A percentile compares a stretch with the other conserved stretches of the same genome.
These are phyloP conservation scores for Leucogyrophana mollusca DNA, from an alignment of 768 basidiomycete species.

Conservation along the genomic window DNA sequence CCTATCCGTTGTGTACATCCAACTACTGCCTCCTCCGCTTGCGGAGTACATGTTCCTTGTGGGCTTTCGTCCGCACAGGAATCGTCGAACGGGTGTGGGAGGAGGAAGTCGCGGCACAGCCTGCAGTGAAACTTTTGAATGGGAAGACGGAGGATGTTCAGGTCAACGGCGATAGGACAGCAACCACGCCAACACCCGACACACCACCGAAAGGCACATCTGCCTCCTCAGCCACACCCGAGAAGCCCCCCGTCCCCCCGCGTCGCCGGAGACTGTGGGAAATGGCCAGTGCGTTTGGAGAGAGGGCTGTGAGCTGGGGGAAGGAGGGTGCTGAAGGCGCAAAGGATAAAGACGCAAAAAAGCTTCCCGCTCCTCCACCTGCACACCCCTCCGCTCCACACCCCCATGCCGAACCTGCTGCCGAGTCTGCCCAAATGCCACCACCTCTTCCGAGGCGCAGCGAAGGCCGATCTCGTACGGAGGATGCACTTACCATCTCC, in stretches of 20 bases:
- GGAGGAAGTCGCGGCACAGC: slow-evolving; percentile 54
- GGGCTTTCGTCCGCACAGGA: slow-evolving; percentile 83
- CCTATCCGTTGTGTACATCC: slow-evolving; percentile 72
- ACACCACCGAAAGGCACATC: not conserved
- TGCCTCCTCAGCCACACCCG: slow-evolving; percentile 13
- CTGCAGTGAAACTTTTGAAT: slow-evolving; percentile 6
- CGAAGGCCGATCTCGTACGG: slow-evolving; percentile 30
- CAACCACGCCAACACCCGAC: not conserved
- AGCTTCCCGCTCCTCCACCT: slow-evolving; percentile 20
- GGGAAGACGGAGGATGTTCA: slow-evolving; percentile 3
- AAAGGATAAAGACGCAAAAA: slow-evolving; percentile 34
- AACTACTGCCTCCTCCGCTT: slow-evolving; percentile 88
- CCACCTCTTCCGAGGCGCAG: slow-evolving; percentile 55
- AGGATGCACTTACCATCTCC: slow-evolving; percentile 7
- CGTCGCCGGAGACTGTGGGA: slow-evolving; percentile 66
- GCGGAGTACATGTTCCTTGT: slow-evolving; percentile 84
- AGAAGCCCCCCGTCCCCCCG: slow-evolving; percentile 63
- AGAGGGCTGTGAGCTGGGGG: slow-evolving; percentile 58
- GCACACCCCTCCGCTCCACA: slow-evolving; percentile 23
- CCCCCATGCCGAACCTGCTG: slow-evolving; percentile 15
- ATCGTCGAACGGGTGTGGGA: slow-evolving; percentile 89
- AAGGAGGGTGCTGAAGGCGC: slow-evolving; percentile 29
- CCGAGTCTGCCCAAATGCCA: slow-evolving; percentile 19
- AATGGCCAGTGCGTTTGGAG: slow-evolving; percentile 61
- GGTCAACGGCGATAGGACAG: too few relatives aligned